phyloP scores from a whole-genome alignment of 192 early-diverging fungal species.

The Backusella tarrabulga region DNA sequence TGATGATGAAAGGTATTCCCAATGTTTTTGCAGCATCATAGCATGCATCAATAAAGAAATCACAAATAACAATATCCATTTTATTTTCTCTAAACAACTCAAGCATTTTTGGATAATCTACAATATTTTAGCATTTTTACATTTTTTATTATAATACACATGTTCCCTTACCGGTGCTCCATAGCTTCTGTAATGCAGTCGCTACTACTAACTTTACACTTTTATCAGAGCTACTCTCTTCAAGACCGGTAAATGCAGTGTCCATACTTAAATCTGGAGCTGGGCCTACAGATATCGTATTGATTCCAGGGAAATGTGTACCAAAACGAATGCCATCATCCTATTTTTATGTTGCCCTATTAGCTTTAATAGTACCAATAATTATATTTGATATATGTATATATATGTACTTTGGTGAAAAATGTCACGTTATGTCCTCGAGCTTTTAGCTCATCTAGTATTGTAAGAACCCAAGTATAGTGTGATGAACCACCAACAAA shows the following conservation, averaged over 20 bases:
- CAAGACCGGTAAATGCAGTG: neutral
- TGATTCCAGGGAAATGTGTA: neutral
- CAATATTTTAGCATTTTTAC: neutral
- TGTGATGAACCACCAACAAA: conserved; percentile 10
- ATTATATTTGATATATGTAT: neutral
- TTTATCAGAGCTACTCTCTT: neutral
- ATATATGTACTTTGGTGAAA: neutral
- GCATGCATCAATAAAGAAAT: conserved; percentile 20
- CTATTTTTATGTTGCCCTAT: too few species aligned
- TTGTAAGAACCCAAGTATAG: neutral
- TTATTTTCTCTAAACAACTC: neutral
- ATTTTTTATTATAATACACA: neutral
- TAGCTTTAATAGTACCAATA: neutral
- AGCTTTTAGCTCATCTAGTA: neutral
- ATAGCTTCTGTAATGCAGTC: neutral
- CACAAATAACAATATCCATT: conserved; percentile 16
- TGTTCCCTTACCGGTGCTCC: neutral
- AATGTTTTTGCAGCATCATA: conserved; percentile 1
- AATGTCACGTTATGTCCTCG: conserved; percentile 1
- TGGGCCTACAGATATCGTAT: neutral
- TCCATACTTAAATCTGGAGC: neutral
- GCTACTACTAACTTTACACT: neutral
- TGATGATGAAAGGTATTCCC: conserved; percentile 24
- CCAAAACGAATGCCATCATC: neutral
- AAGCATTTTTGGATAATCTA: neutral